Evolutionary conservation across 148 eudicot species (phyloP).

Genomic region (Talinum fruticosum): DNA sequence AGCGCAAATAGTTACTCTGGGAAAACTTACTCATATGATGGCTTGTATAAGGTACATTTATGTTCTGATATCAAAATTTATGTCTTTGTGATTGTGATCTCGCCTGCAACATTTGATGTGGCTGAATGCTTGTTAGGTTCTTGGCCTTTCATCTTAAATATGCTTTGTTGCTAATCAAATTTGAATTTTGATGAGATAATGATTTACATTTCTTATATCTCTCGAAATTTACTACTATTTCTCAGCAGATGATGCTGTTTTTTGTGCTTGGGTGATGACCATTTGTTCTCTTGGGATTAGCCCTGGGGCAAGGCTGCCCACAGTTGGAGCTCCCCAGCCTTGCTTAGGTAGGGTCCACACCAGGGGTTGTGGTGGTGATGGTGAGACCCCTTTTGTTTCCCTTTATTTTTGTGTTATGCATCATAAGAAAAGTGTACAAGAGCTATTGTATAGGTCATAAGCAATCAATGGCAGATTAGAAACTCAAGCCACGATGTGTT

Average conservation of each 20-base stretch:
- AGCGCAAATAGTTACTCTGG: slow-evolving; percentile 51
- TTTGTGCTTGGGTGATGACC: background rate
- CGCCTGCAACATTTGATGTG: background rate
- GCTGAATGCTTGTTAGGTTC: background rate
- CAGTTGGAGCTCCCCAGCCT: too few species aligned
- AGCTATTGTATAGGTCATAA: background rate
- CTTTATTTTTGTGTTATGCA: background rate
- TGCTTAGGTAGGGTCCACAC: too few species aligned
- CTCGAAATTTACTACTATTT: background rate
- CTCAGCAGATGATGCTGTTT: background rate
- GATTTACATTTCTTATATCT: background rate
- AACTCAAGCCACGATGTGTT: too few species aligned
- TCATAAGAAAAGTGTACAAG: background rate
- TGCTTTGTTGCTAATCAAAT: background rate
- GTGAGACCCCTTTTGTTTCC: too few species aligned
- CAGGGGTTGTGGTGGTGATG: too few species aligned
- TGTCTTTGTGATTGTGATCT: slow-evolving; percentile 1
- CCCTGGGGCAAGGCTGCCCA: too few species aligned
- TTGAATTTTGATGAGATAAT: background rate
- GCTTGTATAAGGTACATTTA: slow-evolving; percentile 39
- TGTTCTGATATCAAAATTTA: background rate
- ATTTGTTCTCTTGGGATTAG: too few species aligned
- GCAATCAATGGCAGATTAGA: too few species aligned
- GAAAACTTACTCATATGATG: slow-evolving; percentile 68
- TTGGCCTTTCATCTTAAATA: background rate